Conservation (phyloP, 2,329 filamentous ascomycete species). For the Cryoendolithus antarcticus region DNA sequence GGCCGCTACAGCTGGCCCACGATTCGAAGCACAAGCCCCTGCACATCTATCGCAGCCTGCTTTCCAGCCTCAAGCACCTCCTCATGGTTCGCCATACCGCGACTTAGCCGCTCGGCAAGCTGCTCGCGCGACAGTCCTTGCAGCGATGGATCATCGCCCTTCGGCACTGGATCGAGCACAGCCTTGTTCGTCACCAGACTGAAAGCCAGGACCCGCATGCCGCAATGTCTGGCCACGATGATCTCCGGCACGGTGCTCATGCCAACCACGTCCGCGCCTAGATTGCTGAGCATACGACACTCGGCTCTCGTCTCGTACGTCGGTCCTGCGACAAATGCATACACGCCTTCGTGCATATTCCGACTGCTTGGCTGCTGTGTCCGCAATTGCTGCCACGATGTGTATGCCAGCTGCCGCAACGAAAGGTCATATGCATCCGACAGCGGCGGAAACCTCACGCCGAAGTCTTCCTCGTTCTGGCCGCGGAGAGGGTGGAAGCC, state of each 20-base stretch:
- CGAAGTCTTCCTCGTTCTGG: conserved; percentile 50
- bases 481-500: conserved; percentile 50
- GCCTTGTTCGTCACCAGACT: conserved; percentile 55
- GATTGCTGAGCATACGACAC: conserved; percentile 46
- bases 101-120: conserved; percentile 42
- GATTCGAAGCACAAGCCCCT: conserved; percentile 37
- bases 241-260: conserved; percentile 62
- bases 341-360: conserved; percentile 51
- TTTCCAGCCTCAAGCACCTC: conserved; percentile 52
- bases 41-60: conserved; percentile 51
- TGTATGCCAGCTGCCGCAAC: conserved; percentile 44
- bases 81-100: conserved; percentile 51
- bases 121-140: conserved; percentile 38
- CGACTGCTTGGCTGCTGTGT: conserved; percentile 32
- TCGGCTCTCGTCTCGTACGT: conserved; percentile 55
- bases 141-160: conserved; percentile 44
- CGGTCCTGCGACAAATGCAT: conserved; percentile 52
- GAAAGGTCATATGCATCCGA: conserved; percentile 56
- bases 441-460: conserved; percentile 49
- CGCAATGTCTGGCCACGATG: conserved; percentile 51
- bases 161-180: conserved; percentile 45
- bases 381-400: conserved; percentile 41
- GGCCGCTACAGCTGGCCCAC: conserved; percentile 30
- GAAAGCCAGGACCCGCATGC: conserved; percentile 50
- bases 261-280: conserved; percentile 57